Evolutionary conservation across 2,329 filamentous ascomycete genomes (phyloP).

Genomic region (Scedosporium dehoogii): DNA sequence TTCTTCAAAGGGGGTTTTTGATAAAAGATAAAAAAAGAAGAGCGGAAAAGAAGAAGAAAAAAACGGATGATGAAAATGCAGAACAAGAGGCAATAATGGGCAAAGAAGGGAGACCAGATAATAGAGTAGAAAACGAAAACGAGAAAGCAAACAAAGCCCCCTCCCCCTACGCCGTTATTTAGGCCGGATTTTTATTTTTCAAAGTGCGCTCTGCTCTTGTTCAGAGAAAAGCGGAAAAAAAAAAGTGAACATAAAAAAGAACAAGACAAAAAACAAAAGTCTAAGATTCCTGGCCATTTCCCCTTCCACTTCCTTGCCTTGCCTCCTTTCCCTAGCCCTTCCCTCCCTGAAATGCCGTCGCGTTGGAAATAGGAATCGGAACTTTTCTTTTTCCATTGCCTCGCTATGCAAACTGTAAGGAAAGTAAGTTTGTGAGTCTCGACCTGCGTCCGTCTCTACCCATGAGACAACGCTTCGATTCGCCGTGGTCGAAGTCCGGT

Average conservation of each 20-base stretch:
- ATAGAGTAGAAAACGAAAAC: not conserved
- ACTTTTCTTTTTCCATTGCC: not conserved
- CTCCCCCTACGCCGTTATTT: not conserved
- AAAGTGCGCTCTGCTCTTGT: not conserved
- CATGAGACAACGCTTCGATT: not conserved
- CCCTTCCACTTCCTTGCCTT: not conserved
- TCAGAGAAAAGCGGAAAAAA: not conserved
- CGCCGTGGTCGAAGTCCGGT: not conserved
- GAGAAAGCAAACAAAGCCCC: not conserved
- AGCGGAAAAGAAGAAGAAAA: conserved; percentile 1
- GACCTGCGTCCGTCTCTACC: not conserved
- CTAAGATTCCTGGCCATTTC: not conserved
- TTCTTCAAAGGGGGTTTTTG: conserved; percentile 1
- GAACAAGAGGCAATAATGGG: conserved; percentile 2
- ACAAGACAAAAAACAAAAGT: conserved; percentile 4
- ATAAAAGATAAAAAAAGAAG: conserved; percentile 5
- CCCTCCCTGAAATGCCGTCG: not conserved
- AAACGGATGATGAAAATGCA: not conserved
- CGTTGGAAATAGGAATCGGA: not conserved
- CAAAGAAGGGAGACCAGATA: not conserved
- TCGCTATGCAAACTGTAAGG: not conserved
- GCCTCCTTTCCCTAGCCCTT: not conserved
- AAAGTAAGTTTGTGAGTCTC: not conserved
- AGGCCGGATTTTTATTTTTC: not conserved
- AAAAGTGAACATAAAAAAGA: conserved; percentile 1